Evolutionary conservation across 306 rosid genomes (phyloP), one percentile per base, ranked within the genome.

Genomic region (Ceratonia siliqua): DNA sequence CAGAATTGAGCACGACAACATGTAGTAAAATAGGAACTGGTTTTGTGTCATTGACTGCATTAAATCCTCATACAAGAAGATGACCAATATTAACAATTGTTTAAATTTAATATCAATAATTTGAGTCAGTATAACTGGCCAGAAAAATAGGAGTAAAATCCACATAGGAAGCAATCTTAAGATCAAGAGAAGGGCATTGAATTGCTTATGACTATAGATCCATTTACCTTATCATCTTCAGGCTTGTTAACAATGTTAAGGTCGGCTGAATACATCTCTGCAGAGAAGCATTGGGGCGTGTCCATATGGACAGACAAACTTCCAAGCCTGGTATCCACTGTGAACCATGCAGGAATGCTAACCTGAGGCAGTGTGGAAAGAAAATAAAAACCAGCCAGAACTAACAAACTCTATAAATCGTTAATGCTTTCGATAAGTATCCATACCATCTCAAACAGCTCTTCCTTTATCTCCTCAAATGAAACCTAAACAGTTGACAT

Each of bases 241-340:
- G 98, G 96, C 87, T 92, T 95, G 78, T 96, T 98, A 7, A 65
- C 82, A 82, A 95, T 90, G 87, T 84, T 92, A 32, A 95, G 96
- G 73, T 95, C 99, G 6, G 79, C 92, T 0, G 98, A 95, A 84
- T 95, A 95, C 99, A 95, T 92, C 85, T 95, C 99, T 41, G 99
- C 98, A 24, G 93, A 87, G 86, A 95, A 95, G 84, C 98, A 92
- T 49, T 95, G 99, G 53, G 97, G 98, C 61, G 98, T 82, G 59
- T 95, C 99, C 85, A 95, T 71, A 89, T 95, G 99, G 62, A 95
- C 86, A 48, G 99, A 90, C 87, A 95, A 90, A 81, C 96, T 87
- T 82, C 99, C 99, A 70, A 95, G 96, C 84, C 97, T 87, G 35
- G 97, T 87, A 82, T 95, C 99, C 82, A 95, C 98, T 2, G 99